These are phyloP conservation scores for Coemansia sp. DNA, from an alignment of 371 early-diverging fungal genomes.

Conservation along the genomic window DNA sequence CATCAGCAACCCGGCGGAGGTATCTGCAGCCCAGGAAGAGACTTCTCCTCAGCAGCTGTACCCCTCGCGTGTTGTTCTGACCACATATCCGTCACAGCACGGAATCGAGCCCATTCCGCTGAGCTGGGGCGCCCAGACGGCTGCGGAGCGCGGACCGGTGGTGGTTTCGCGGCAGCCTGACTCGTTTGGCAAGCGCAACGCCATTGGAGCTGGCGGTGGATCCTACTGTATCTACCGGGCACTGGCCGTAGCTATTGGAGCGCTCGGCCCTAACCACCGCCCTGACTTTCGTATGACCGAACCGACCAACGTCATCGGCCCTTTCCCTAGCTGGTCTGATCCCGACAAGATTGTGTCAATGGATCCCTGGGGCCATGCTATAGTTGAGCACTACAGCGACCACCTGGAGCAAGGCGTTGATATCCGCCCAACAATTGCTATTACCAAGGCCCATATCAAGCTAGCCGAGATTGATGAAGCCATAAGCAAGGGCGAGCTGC, in stretches of 20 bases:
- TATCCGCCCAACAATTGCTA: constrained; percentile 90
- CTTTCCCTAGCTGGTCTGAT: constrained; percentile 81
- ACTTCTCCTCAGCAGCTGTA: constrained; percentile 33
- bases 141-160: constrained; percentile 81
- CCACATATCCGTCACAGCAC: constrained; percentile 82
- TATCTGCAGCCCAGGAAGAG: background rate
- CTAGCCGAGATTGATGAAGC: constrained; percentile 85
- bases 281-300: constrained; percentile 90
- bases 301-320: constrained; percentile 81
- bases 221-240: constrained; percentile 93
- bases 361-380: constrained; percentile 91
- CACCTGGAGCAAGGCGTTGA: constrained; percentile 76
- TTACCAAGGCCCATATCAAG: constrained; percentile 93
- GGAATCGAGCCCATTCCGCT: constrained; percentile 83
- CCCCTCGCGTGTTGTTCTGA: constrained; percentile 57
- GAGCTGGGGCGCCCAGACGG: constrained; percentile 77
- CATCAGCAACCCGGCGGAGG: background rate
- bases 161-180: constrained; percentile 79
- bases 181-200: constrained; percentile 76
- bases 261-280: constrained; percentile 72
- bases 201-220: constrained; percentile 94
- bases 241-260: constrained; percentile 90
- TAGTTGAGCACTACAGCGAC: constrained; percentile 60
- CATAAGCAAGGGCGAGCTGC: constrained; percentile 63
- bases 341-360: constrained; percentile 90